phyloP scores from a whole-genome alignment of 2,329 filamentous ascomycete species.

The Leptographium flavum region DNA sequence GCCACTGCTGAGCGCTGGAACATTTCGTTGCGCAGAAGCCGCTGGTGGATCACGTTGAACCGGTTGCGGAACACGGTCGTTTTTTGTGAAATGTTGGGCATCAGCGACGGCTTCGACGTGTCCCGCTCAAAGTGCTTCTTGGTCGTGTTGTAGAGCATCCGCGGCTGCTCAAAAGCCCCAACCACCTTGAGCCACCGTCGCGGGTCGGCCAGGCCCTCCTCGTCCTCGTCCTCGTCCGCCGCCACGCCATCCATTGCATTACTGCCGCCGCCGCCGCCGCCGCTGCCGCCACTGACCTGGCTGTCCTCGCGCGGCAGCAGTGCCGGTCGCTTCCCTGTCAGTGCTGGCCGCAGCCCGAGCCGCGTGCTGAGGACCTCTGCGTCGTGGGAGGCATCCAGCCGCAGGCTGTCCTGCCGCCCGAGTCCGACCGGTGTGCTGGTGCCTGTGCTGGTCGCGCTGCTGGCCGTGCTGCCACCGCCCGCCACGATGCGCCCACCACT shows the following conservation, averaged over 20 bases:
- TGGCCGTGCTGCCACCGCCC: constrained; percentile 21
- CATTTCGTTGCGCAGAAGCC: constrained; percentile 79
- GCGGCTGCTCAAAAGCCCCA: constrained; percentile 73
- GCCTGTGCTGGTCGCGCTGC: not conserved
- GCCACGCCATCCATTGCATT: constrained; percentile 38
- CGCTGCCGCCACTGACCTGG: constrained; percentile 52
- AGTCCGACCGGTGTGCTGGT: constrained; percentile 17
- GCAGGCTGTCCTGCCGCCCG: constrained; percentile 49
- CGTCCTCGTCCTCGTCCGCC: constrained; percentile 34
- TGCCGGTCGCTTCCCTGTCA: constrained; percentile 6
- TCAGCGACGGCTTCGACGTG: constrained; percentile 48
- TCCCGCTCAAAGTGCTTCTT: constrained; percentile 86
- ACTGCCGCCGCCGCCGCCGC: no score
- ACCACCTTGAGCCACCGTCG: constrained; percentile 75
- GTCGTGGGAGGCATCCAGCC: constrained; percentile 40
- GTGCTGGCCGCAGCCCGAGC: constrained; percentile 33
- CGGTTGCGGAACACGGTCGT: constrained; percentile 77
- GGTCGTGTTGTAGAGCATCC: constrained; percentile 56
- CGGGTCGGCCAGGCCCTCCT: constrained; percentile 50
- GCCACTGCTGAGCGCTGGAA: constrained; percentile 75
- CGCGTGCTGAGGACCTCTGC: constrained; percentile 37
- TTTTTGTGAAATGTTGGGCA: constrained; percentile 69
- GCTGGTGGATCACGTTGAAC: constrained; percentile 84
- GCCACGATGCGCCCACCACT: constrained; percentile 54
- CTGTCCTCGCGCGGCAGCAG: constrained; percentile 42